Evolutionary conservation across 169 alveolate species (phyloP), one percentile per base, ranked within the genome.

Genomic region (Eimeria necatrix): DNA sequence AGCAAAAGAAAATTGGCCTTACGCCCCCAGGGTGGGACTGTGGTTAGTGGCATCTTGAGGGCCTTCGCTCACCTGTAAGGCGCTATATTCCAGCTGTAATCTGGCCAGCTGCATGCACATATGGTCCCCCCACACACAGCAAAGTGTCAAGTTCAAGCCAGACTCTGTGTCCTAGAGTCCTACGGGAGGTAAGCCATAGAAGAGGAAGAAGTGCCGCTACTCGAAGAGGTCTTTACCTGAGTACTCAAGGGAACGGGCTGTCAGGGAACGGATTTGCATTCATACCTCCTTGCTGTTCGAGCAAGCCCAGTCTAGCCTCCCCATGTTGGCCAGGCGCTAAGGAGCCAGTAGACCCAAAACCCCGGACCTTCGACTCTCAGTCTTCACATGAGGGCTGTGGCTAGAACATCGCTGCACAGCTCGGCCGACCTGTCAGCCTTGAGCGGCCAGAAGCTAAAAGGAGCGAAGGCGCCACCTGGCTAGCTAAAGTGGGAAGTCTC

Each of bases 71-170:
- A 76, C 86, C 86, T 48, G 20, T 18, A 76, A 48, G 24, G 61
- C 41, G 12, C 86, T 20, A 41, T 48, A 5, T n/a, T 76, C 61
- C 86, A 4, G 64, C 61, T 32, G 56, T 41, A 76, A 64, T 20
- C 61, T 24, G 46, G 26, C 86, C 61, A 76, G 86, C 86, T 76
- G 86, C 86, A 76, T 4, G 48, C 14, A 76, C 86, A 41, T 7
- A 76, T 14, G 60, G 22, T 56, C 64, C 64, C 26, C 60, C 2
- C 20, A 73, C 53, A 32, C 12, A 1, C 24, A 12, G 24, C 49
- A 73, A 6, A 9, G 12, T 22, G 8, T 64, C 20, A 64, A n/a
- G 32, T 32, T 32, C 41, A 32, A 18, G 68, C 14, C 46, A 14
- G 32, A 18, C 78, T n/a, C 78, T n/a, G 2, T 68, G 46, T 18